These are phyloP conservation scores for Leccinum sublutescens DNA, from an alignment of 768 basidiomycete species.

Conservation along the genomic window DNA sequence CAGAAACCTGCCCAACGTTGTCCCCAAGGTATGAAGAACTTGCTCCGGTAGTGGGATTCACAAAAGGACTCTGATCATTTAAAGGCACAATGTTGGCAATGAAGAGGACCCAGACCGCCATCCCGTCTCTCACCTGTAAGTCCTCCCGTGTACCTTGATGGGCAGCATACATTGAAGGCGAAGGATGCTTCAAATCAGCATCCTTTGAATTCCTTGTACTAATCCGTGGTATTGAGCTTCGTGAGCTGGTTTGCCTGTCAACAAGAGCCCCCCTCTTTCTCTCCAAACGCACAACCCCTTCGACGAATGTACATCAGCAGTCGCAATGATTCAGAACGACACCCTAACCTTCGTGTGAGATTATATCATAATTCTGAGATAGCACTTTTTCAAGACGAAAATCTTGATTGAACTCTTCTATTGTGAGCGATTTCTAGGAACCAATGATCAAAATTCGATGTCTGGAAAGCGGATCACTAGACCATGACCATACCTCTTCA, in stretches of 20 bases:
- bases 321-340: background rate
- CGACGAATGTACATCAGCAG: background rate
- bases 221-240: background rate
- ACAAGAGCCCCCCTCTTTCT: background rate
- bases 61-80: too few species aligned
- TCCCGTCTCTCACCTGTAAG: too few species aligned
- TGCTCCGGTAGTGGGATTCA: too few species aligned
- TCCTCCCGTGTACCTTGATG: too few species aligned
- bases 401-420: background rate
- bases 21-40: too few species aligned
- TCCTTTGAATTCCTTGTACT: background rate
- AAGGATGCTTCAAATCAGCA: too few species aligned
- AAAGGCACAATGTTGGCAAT: too few species aligned
- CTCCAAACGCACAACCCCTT: constrained; percentile 6
- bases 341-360: background rate
- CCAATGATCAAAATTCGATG: background rate
- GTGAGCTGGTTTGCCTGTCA: background rate
- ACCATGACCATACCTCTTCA: background rate
- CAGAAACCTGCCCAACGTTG: too few species aligned
- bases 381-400: background rate
- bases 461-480: background rate
- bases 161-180: too few species aligned
- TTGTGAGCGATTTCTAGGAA: background rate
- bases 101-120: too few species aligned
- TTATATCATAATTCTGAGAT: background rate